Evolutionary conservation across 805 yeast genomes (phyloP).

Genomic region (Phaffomyces opuntiae): DNA sequence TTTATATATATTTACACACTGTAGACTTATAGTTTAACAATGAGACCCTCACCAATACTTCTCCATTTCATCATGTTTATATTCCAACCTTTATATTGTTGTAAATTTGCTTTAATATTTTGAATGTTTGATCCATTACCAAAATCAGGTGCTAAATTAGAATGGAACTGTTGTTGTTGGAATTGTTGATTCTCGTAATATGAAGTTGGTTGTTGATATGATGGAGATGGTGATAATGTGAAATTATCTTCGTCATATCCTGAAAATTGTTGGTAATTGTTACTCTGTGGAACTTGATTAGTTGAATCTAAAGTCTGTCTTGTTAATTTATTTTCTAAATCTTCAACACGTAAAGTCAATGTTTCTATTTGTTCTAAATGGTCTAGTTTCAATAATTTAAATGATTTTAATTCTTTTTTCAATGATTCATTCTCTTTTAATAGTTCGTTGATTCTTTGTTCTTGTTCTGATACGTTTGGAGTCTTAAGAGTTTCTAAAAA

Average conservation of each 20-base stretch:
- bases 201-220: slow-evolving; percentile 9
- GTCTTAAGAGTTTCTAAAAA: slow-evolving; percentile 23
- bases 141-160: slow-evolving; percentile 1
- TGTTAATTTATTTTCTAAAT: slow-evolving; percentile 19
- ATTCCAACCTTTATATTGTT: slow-evolving; percentile 79
- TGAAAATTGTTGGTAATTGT: slow-evolving; percentile 12
- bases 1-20: no score
- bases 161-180: slow-evolving; percentile 8
- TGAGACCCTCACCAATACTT: slow-evolving; percentile 58
- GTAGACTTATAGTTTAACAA: slow-evolving; percentile 35
- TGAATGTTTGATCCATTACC: slow-evolving; percentile 31
- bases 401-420: slow-evolving; percentile 31
- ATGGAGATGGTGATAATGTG: slow-evolving; percentile 19
- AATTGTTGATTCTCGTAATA: slow-evolving; percentile 2
- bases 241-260: slow-evolving; percentile 16
- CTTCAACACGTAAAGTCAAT: slow-evolving; percentile 21
- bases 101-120: slow-evolving; percentile 48
- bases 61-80: slow-evolving; percentile 84
- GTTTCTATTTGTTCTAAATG: slow-evolving; percentile 29
- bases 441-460: slow-evolving; percentile 14
- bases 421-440: slow-evolving; percentile 25
- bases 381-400: slow-evolving; percentile 30
- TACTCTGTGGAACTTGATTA: slow-evolving; percentile 11
- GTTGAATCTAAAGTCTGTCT: slow-evolving; percentile 14
- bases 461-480: background rate